Evolutionary conservation across 208 protist species (phyloP).

Genomic region (Crithidia expoeki): DNA sequence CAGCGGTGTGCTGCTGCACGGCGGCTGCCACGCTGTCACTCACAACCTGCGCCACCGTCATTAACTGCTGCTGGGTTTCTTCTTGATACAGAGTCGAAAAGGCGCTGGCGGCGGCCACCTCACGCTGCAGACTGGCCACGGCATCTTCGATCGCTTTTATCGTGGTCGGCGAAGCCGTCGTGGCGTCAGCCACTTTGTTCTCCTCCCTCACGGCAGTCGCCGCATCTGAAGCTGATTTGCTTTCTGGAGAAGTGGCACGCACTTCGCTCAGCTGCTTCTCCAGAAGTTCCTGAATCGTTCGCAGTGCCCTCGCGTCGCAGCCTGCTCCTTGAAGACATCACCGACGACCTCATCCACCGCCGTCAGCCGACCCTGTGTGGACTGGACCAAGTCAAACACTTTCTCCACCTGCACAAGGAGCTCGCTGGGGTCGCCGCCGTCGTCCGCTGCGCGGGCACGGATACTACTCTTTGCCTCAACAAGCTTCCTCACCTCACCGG

Average conservation of each 20-base stretch:
- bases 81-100: conserved; percentile 33
- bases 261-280: conserved; percentile 28
- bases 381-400: conserved; percentile 27
- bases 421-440: conserved; percentile 14
- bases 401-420: conserved; percentile 29
- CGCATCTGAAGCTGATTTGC: background rate
- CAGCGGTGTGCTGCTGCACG: conserved; percentile 36
- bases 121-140: conserved; percentile 42
- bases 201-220: background rate
- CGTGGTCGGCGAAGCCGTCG: conserved; percentile 3
- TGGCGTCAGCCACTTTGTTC: background rate
- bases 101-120: conserved; percentile 22
- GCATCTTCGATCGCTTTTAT: conserved; percentile 20
- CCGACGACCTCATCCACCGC: conserved; percentile 47
- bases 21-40: conserved; percentile 64
- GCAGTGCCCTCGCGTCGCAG: conserved; percentile 35
- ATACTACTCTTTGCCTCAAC: conserved; percentile 23
- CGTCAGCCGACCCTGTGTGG: conserved; percentile 37
- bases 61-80: conserved; percentile 47
- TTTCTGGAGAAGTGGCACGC: background rate
- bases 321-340: conserved; percentile 48
- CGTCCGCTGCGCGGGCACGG: background rate
- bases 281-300: conserved; percentile 31
- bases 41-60: conserved; percentile 66
- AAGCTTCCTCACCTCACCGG: conserved; percentile 58